Evolutionary conservation across 2,329 filamentous ascomycete genomes (phyloP).

Genomic region (Capronia americana): DNA sequence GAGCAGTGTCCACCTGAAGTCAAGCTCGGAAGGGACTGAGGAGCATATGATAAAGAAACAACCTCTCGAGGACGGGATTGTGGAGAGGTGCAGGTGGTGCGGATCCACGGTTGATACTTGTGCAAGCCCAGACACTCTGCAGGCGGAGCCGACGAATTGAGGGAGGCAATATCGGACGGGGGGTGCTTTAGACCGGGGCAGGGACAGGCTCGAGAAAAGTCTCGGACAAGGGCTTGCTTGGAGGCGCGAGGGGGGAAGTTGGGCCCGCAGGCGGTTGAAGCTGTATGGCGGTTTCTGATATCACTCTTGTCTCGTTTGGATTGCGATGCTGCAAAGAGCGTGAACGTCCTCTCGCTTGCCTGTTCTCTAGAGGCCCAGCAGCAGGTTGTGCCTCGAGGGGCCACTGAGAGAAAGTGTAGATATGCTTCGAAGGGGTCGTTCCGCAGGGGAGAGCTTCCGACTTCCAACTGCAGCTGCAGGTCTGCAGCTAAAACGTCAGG

Average conservation of each 20-base stretch:
- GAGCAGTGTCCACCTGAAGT: conserved; percentile 18
- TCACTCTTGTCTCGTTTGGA: conserved; percentile 20
- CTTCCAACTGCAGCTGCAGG: conserved; percentile 20
- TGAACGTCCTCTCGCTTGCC: neutral
- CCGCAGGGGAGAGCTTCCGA: conserved; percentile 21
- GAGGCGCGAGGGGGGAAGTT: conserved; percentile 24
- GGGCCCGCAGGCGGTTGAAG: conserved; percentile 29
- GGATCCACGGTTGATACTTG: conserved; percentile 22
- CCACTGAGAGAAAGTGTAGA: conserved; percentile 19
- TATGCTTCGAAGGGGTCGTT: conserved; percentile 21
- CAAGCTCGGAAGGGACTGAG: conserved; percentile 22
- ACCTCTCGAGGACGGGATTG: conserved; percentile 23
- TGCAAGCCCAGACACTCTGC: conserved; percentile 21
- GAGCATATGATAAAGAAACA: conserved; percentile 34
- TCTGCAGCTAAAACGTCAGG: conserved; percentile 31
- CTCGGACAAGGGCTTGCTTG: conserved; percentile 27
- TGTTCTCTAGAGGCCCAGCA: conserved; percentile 1
- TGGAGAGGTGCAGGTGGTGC: conserved; percentile 25
- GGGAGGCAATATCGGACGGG: conserved; percentile 21
- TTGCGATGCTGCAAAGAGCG: conserved; percentile 18
- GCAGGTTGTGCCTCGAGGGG: conserved; percentile 10
- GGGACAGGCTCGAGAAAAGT: conserved; percentile 21
- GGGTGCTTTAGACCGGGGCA: conserved; percentile 24
- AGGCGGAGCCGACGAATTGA: conserved; percentile 28
- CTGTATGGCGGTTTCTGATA: conserved; percentile 20